Conservation (phyloP, 2,329 filamentous ascomycete species). For the Aspergillus niger region DNA sequence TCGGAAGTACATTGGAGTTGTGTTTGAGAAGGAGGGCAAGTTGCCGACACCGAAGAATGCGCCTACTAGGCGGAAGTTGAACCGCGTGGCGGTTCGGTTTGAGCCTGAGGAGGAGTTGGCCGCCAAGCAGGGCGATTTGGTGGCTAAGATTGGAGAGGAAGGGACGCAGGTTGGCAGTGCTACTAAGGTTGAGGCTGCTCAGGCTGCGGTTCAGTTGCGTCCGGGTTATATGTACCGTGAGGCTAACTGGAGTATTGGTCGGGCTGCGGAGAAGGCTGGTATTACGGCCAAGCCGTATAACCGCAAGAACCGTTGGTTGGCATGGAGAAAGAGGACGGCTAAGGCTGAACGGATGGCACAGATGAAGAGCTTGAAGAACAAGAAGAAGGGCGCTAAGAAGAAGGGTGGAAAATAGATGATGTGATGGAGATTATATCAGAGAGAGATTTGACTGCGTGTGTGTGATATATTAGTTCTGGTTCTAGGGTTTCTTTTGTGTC, state of each 20-base stretch:
- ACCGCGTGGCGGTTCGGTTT: conserved; percentile 62
- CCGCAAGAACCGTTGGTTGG: conserved; percentile 62
- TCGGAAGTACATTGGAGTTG: conserved; percentile 91
- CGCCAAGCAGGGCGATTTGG: conserved; percentile 26
- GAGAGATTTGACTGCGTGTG: not conserved
- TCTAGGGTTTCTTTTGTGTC: not conserved
- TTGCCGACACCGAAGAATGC: conserved; percentile 77
- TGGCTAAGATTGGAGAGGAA: conserved; percentile 25
- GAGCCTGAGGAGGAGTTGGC: conserved; percentile 19
- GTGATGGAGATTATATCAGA: not conserved
- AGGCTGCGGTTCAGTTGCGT: conserved; percentile 44
- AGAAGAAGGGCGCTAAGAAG: conserved; percentile 42
- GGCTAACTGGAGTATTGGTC: conserved; percentile 69
- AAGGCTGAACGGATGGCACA: conserved; percentile 55
- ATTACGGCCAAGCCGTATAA: conserved; percentile 59
- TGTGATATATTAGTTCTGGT: not conserved
- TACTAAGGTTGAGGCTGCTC: conserved; percentile 26
- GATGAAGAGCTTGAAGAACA: conserved; percentile 56
- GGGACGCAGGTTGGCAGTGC: conserved; percentile 29
- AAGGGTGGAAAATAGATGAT: conserved; percentile 35
- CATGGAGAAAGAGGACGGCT: conserved; percentile 63
- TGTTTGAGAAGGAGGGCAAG: conserved; percentile 76
- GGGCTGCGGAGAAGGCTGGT: conserved; percentile 61
- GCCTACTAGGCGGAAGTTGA: conserved; percentile 72
- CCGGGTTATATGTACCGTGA: conserved; percentile 66